Conservation (phyloP, 768 basidiomycete genomes). For the Crucibulum laeve region DNA sequence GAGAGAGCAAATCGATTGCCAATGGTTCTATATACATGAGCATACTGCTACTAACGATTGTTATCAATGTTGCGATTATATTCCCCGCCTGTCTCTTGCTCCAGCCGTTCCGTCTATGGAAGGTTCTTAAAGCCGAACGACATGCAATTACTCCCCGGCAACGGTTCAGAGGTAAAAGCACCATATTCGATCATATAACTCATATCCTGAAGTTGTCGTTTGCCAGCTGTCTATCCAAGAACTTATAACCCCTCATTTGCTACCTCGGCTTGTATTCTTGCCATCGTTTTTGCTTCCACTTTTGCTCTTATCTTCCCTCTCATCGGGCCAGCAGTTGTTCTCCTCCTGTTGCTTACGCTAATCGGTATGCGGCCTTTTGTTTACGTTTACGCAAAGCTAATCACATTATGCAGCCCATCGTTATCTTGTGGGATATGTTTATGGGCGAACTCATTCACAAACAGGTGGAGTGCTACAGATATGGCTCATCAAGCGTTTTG, state of each 20-base stretch:
- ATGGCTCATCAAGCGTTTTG: conserved; percentile 72
- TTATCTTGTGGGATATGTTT: conserved; percentile 75
- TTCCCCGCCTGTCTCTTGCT: conserved; percentile 68
- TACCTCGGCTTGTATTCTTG: conserved; percentile 61
- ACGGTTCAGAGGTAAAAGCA: conserved; percentile 62
- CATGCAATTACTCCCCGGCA: conserved; percentile 72
- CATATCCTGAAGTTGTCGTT: conserved; percentile 6
- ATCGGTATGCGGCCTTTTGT: conserved; percentile 42
- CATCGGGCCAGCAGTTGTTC: conserved; percentile 63
- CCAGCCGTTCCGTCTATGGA: conserved; percentile 65
- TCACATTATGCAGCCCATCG: conserved; percentile 57
- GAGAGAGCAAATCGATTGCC: conserved; percentile 44
- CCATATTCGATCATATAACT: conserved; percentile 4
- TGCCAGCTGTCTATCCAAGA: conserved; percentile 68
- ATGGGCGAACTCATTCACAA: conserved; percentile 66
- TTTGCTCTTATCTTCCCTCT: conserved; percentile 77
- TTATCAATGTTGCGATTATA: conserved; percentile 64
- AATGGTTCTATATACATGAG: conserved; percentile 73
- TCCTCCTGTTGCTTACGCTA: conserved; percentile 62
- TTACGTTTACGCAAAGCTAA: not conserved
- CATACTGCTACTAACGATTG: conserved; percentile 49
- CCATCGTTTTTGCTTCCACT: conserved; percentile 66
- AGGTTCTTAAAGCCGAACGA: conserved; percentile 48
- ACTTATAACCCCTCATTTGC: conserved; percentile 69
- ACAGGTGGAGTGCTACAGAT: conserved; percentile 73